phyloP scores from a whole-genome alignment of 306 rosid species.

The Cucurbita moschata region DNA sequence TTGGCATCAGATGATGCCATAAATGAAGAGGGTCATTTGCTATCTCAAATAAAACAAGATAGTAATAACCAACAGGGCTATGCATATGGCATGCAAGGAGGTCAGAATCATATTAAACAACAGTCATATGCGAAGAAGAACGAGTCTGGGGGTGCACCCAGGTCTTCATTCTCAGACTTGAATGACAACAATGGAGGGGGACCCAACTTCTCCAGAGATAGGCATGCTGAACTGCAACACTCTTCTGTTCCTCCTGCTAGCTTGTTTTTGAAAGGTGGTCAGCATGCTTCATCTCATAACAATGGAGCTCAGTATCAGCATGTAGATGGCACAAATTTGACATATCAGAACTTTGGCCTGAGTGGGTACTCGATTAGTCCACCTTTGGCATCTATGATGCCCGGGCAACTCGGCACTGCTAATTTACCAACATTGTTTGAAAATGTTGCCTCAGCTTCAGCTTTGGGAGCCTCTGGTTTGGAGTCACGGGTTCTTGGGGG shows the following conservation, averaged over 20 bases:
- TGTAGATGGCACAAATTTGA: constrained; percentile 44
- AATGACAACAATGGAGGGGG: constrained; percentile 38
- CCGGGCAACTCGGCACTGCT: constrained; percentile 61
- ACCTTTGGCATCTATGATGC: constrained; percentile 60
- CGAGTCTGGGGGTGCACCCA: constrained; percentile 40
- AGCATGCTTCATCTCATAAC: constrained; percentile 39
- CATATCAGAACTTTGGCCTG: constrained; percentile 51
- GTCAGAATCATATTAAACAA: constrained; percentile 54
- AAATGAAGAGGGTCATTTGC: constrained; percentile 42
- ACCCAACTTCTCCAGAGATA: constrained; percentile 28
- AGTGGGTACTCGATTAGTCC: constrained; percentile 67
- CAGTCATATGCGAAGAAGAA: constrained; percentile 51
- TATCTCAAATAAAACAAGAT: constrained; percentile 53
- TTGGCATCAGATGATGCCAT: constrained; percentile 43
- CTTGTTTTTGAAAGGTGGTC: constrained; percentile 59
- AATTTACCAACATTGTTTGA: constrained; percentile 67
- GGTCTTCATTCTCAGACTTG: constrained; percentile 31
- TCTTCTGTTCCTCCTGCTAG: constrained; percentile 27
- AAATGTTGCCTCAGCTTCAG: constrained; percentile 64
- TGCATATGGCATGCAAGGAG: constrained; percentile 66
- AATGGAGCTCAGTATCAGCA: constrained; percentile 64
- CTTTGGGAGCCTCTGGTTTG: constrained; percentile 54
- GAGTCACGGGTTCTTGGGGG: constrained; percentile 67
- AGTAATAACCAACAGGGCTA: constrained; percentile 45
- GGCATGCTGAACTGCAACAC: constrained; percentile 48